Evolutionary conservation across 768 basidiomycete genomes (phyloP), one percentile per base, ranked within the genome.

Genomic region (Russula olivacea): DNA sequence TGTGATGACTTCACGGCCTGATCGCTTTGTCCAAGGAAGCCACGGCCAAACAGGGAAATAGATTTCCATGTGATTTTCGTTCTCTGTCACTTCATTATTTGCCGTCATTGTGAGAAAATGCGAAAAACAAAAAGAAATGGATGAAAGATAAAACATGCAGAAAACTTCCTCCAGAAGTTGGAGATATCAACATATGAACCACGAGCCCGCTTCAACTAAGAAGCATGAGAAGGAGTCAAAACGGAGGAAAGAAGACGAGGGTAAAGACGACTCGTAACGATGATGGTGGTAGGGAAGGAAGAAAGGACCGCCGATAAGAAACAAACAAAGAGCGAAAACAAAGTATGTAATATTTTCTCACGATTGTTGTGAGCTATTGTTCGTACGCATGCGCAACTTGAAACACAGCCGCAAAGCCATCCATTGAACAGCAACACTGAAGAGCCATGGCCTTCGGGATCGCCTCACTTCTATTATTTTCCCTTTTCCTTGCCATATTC

Each of bases 401-500:
- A 23, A 12, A 34, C 34, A 15, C 51, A 15, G 14, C 5, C 52
- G n/a, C 21, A 32, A 23, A 52, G 12, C 32, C 19, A 2, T 10
- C 12, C 11, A 4, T 30, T 30, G 30, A 30, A 30, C 30, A 12
- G 17, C 30, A 30, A 32, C 10, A 4, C 51, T 15, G 5, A 36
- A 36, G 58, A n/a, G 25, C 21, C 43, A 59, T 68, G 40, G 61
- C 62, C 3, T 23, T 72, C 15, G 61, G 64, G 11, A 48, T 79
- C 8, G 58, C 83, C 12, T 69, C 84, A 5, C 58, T 81, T 19
- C 65, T 76, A 6, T 70, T 78, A 11, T 81, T 84, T 23, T 69
- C 84, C 30, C 74, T 86, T 40, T 83, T 82, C 40, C 72, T 89
- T n/a, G 78, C 75, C 40, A 71, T 88, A 30, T 75, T 83, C 19